Base-by-base conservation (phyloP, 441 rosid genomes). In the Mallotus repandus region DNA sequence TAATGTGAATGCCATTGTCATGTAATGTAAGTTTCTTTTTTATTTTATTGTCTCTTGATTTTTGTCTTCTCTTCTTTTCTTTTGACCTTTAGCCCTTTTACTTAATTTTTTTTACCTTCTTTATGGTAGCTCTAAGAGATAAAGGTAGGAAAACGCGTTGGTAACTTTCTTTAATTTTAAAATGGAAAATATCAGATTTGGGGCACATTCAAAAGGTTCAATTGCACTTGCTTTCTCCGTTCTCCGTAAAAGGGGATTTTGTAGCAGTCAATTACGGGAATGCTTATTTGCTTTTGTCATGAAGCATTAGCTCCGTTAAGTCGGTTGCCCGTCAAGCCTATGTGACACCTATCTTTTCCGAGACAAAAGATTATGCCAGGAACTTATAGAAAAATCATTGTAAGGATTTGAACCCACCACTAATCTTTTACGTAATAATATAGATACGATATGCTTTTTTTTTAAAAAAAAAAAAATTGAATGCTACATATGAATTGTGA, bases 211-310 rank as follows among this genome's bases (percentile, higher is more conserved):
- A 53, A 29, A 22, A 35, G 29, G 32, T 21, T 49, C 14, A 18
- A n/a, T 25, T 22, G 9, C 55, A 35, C 41, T 63, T 22, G 9
- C 29, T 55, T n/a, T n/a, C n/a, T n/a, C n/a, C n/a, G n/a, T 75
- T 55, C 65, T 56, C 56, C 48, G 15, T 43, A n/a, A 35, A 68
- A 78, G 14, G 43, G 22, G 35, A 43, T 55, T 11, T 66, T 16
- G 60, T 52, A 29, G 70, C 69, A 70, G 78, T 66, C 76, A 74
- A 70, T 74, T 69, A 70, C 6, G 72, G 75, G 22, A 53, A 41
- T 53, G 46, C 49, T 29, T 32, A 60, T 68, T 68, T 68, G n/a
- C 48, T 68, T 35, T 54, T 9, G 18, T 68, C 25, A n/a, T 35
- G 1, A 53, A 38, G 35, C 52, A 56, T 66, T 50, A 7, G 21